Conservation (phyloP, 2,329 filamentous ascomycete genomes). For the Aspergillus unguis region DNA sequence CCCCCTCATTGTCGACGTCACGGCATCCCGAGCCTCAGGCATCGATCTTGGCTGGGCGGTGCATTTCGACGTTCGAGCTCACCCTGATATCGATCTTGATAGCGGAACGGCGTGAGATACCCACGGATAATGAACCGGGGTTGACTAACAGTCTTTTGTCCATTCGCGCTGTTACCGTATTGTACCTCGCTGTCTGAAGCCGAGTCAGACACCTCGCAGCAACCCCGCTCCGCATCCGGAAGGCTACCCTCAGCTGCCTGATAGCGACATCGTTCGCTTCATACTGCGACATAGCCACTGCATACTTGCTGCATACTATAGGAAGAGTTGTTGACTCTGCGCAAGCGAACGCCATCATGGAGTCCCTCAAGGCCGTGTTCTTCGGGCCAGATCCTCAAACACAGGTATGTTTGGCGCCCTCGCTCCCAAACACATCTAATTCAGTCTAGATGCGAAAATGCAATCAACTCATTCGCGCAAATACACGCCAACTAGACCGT, state of each 20-base stretch:
- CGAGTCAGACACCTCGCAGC: neutral
- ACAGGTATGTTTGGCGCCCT: constrained; percentile 61
- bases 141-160: neutral
- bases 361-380: constrained; percentile 80
- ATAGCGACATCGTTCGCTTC: neutral
- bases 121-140: neutral
- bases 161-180: neutral
- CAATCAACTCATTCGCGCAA: constrained; percentile 81
- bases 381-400: constrained; percentile 89
- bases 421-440: neutral
- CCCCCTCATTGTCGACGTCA: constrained; percentile 13
- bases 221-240: constrained; percentile 4
- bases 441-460: constrained; percentile 80
- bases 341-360: constrained; percentile 52
- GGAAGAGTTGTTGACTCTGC: neutral
- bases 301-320: neutral
- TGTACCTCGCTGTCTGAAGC: neutral
- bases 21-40: constrained; percentile 2
- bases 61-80: too few species aligned
- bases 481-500: constrained; percentile 91
- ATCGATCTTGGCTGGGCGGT: neutral
- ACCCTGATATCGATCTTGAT: neutral
- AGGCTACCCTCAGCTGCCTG: neutral
- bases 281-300: too few species aligned
- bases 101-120: neutral